Conservation (phyloP, 2,329 filamentous ascomycete genomes). For the Aspergillus oerlinghausenensis region DNA sequence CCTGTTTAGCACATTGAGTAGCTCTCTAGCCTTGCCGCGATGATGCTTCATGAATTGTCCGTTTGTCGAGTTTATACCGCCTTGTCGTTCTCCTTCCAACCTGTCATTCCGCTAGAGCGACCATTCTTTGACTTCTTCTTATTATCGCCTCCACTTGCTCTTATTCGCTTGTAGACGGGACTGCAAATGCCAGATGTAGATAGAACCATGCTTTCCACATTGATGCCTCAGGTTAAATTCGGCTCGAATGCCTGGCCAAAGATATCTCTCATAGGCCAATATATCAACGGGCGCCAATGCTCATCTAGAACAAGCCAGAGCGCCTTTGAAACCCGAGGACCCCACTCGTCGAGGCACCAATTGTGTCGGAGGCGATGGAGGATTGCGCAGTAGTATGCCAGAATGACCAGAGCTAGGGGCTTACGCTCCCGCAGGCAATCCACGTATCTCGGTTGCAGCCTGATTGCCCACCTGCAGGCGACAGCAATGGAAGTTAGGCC, state of each 20-base stretch:
- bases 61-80: not conserved
- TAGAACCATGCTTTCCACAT: not conserved
- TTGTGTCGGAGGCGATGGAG: constrained; percentile 53
- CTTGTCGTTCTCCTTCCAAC: no score
- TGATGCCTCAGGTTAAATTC: not conserved
- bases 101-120: not conserved
- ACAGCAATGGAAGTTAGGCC: constrained; percentile 52
- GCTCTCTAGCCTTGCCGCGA: not conserved
- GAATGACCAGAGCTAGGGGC: constrained; percentile 50
- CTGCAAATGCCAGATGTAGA: no score
- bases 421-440: constrained; percentile 35
- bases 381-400: constrained; percentile 58
- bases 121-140: not conserved
- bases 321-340: constrained; percentile 61
- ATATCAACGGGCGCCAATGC: constrained; percentile 26
- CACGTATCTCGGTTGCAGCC: constrained; percentile 29
- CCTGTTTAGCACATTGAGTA: constrained; percentile 3
- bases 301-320: constrained; percentile 39
- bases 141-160: not conserved
- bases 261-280: constrained; percentile 28
- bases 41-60: not conserved
- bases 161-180: not conserved
- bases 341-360: constrained; percentile 67
- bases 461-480: constrained; percentile 36
- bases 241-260: constrained; percentile 23